phyloP scores from a whole-genome alignment of 2,329 filamentous ascomycete species.

The Aspergillus ruber region DNA sequence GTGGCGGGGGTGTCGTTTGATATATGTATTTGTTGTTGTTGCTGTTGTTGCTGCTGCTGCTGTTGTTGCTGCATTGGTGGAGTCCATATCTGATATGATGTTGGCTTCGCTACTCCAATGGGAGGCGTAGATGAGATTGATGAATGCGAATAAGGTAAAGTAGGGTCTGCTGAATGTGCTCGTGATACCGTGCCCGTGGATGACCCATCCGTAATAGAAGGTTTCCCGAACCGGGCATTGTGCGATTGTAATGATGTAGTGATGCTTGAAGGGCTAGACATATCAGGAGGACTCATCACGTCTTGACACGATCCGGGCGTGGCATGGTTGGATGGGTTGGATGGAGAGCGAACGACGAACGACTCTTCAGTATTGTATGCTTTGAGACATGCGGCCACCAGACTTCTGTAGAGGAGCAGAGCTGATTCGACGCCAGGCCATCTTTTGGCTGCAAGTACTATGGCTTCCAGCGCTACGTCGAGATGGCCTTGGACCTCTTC shows the following conservation, averaged over 20 bases:
- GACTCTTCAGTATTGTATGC: slow-evolving; percentile 65
- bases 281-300: slow-evolving; percentile 32
- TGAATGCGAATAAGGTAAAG: slow-evolving; percentile 17
- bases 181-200: slow-evolving; percentile 28
- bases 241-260: slow-evolving; percentile 32
- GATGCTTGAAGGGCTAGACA: slow-evolving; percentile 36
- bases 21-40: background rate
- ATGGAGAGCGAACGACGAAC: slow-evolving; percentile 46
- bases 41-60: too few relatives aligned
- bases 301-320: slow-evolving; percentile 37
- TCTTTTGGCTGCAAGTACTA: slow-evolving; percentile 72
- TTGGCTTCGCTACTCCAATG: slow-evolving; percentile 14
- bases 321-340: slow-evolving; percentile 35
- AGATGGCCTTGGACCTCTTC: slow-evolving; percentile 73
- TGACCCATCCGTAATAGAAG: slow-evolving; percentile 21
- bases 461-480: slow-evolving; percentile 67
- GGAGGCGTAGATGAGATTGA: slow-evolving; percentile 15
- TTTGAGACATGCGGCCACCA: slow-evolving; percentile 78
- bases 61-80: slow-evolving; percentile 6
- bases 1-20: slow-evolving; percentile 5
- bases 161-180: slow-evolving; percentile 28
- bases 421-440: slow-evolving; percentile 89
- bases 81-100: slow-evolving; percentile 14
- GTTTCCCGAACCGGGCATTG: slow-evolving; percentile 21
- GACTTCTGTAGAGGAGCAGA: slow-evolving; percentile 75